phyloP scores from a whole-genome alignment of 169 alveolate genomes.

The Cryptosporidium sp. region DNA sequence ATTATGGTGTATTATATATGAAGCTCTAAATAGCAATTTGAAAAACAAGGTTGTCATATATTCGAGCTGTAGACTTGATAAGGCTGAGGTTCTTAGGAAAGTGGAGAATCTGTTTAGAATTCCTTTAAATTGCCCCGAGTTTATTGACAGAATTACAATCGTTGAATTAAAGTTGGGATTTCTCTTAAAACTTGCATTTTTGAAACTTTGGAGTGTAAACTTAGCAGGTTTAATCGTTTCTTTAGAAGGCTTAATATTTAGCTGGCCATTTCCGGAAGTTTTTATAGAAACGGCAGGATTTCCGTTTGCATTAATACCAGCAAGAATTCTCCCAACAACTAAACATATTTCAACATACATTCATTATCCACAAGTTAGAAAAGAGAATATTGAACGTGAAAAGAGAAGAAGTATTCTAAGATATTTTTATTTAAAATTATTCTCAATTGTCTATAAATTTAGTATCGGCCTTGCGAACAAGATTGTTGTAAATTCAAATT shows the following conservation, averaged over 20 bases:
- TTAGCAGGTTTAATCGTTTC: conserved; percentile 53
- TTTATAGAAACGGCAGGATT: conserved; percentile 74
- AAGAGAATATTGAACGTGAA: conserved; percentile 10
- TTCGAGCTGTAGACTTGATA: not conserved
- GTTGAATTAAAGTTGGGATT: conserved; percentile 20
- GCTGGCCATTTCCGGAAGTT: conserved; percentile 55
- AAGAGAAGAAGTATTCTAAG: not conserved
- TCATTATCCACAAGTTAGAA: conserved; percentile 75
- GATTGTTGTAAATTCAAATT: conserved; percentile 83
- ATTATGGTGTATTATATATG: conserved; percentile 72
- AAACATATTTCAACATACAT: conserved; percentile 46
- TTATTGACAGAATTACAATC: conserved; percentile 31
- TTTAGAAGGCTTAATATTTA: conserved; percentile 26
- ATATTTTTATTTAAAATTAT: conserved; percentile 29
- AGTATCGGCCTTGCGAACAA: conserved; percentile 25
- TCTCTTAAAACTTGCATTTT: not conserved
- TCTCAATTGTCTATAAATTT: conserved; percentile 27
- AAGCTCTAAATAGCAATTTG: not conserved
- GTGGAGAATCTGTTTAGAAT: conserved; percentile 11
- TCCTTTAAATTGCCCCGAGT: conserved; percentile 1
- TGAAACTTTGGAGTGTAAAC: conserved; percentile 39
- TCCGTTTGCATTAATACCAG: conserved; percentile 48
- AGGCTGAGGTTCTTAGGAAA: not conserved
- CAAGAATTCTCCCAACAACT: conserved; percentile 49
- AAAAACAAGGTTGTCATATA: conserved; percentile 39